Conservation (phyloP, 2,329 filamentous ascomycete genomes). For the Hypoxylon sp. region DNA sequence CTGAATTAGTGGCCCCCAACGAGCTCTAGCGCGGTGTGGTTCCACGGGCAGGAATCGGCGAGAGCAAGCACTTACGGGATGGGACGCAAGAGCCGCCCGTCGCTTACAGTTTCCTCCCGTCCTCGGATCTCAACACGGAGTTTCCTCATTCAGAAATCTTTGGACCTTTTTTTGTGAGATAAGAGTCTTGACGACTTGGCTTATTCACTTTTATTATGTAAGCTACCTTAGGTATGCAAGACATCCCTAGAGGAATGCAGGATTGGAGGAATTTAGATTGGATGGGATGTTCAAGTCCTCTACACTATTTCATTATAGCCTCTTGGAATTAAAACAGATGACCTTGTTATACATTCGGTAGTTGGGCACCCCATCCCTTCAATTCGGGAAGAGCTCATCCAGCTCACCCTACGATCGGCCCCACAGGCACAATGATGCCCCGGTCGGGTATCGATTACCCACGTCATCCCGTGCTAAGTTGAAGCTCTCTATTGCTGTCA, state of each 20-base stretch:
- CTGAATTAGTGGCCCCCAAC: constrained; percentile 4
- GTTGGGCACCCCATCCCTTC: constrained; percentile 7
- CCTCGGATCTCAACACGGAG: constrained; percentile 21
- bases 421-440: constrained; percentile 37
- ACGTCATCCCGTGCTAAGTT: constrained; percentile 40
- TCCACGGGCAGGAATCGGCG: constrained; percentile 9
- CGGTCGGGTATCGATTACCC: constrained; percentile 19
- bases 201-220: neutral
- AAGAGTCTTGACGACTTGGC: constrained; percentile 5
- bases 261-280: constrained; percentile 36
- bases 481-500: constrained; percentile 20
- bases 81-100: constrained; percentile 21
- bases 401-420: constrained; percentile 2
- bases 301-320: neutral
- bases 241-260: constrained; percentile 32
- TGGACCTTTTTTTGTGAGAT: constrained; percentile 7
- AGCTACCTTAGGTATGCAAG: constrained; percentile 14
- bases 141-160: constrained; percentile 21
- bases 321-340: constrained; percentile 2
- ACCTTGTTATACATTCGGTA: constrained; percentile 21
- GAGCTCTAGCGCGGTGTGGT: constrained; percentile 13
- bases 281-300: constrained; percentile 3
- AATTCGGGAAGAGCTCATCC: constrained; percentile 5
- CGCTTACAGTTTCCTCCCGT: constrained; percentile 17
- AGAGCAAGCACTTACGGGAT: constrained; percentile 7